phyloP scores from a whole-genome alignment of 2,329 filamentous ascomycete species.

The Fusarium musae region DNA sequence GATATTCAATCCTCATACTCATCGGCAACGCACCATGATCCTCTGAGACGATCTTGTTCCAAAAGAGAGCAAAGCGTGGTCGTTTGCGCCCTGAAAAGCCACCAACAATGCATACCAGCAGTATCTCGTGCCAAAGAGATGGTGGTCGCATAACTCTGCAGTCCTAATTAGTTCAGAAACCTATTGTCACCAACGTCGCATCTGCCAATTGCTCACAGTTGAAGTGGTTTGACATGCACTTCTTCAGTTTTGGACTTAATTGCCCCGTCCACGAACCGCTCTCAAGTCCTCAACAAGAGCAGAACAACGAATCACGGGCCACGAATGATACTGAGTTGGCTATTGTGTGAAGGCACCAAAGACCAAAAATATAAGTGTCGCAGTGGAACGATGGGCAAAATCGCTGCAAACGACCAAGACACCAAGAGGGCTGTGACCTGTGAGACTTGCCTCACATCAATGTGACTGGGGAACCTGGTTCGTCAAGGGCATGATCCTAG shows the following conservation, averaged over 20 bases:
- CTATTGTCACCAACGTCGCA: conserved; percentile 13
- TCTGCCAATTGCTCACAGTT: conserved; percentile 6
- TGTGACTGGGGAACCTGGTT: conserved; percentile 17
- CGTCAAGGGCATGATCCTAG: not conserved
- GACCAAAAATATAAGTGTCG: not conserved
- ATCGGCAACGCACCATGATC: not conserved
- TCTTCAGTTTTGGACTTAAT: conserved; percentile 9
- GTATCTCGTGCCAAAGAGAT: conserved; percentile 3
- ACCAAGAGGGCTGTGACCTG: not conserved
- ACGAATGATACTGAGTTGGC: not conserved
- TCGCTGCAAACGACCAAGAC: not conserved
- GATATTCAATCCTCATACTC: not conserved
- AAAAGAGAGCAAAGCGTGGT: conserved; percentile 1
- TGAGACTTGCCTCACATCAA: not conserved
- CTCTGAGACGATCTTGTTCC: conserved; percentile 1
- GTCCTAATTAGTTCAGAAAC: not conserved
- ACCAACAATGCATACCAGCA: conserved; percentile 10
- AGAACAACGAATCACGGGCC: not conserved
- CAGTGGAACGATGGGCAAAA: not conserved
- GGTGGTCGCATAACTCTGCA: conserved; percentile 2
- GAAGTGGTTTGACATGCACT: conserved; percentile 4
- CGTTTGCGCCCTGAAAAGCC: conserved; percentile 7
- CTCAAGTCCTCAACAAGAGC: not conserved
- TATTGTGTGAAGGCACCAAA: not conserved
- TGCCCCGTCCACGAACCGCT: not conserved